These are phyloP conservation scores for Colletotrichum sp. DNA, from an alignment of 2,329 filamentous ascomycete species.

Conservation along the genomic window DNA sequence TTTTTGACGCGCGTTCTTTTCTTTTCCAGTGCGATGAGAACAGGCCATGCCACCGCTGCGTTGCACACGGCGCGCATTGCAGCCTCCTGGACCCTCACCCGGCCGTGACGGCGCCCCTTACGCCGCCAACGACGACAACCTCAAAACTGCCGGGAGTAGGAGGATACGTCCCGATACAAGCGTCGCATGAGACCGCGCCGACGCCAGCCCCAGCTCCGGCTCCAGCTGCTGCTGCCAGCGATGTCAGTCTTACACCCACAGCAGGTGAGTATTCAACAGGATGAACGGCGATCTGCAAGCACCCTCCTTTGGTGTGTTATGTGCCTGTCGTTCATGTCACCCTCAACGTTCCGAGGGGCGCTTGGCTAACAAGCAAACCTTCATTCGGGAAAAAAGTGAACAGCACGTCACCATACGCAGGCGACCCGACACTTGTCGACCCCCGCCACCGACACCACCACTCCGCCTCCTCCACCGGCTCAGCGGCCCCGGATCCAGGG, in stretches of 20 bases:
- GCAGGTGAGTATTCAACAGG: not conserved
- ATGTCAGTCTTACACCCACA: slow-evolving; percentile 9
- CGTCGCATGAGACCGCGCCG: not conserved
- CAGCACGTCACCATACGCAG: not conserved
- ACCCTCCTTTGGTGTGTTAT: not conserved
- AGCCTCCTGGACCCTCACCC: slow-evolving; percentile 20
- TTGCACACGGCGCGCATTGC: slow-evolving; percentile 38
- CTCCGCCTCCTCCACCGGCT: not conserved
- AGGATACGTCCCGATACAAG: not conserved
- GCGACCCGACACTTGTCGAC: not conserved
- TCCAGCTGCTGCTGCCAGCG: not conserved
- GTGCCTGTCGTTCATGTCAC: not conserved
- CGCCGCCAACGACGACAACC: not conserved
- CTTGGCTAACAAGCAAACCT: not conserved
- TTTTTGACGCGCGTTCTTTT: not conserved
- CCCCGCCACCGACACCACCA: not conserved
- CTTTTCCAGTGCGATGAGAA: slow-evolving; percentile 31
- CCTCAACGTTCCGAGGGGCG: not conserved
- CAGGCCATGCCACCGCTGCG: slow-evolving; percentile 38
- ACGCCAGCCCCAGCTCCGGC: not conserved
- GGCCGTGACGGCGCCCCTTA: not conserved
- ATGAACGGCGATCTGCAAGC: not conserved
- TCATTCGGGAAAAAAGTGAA: not conserved
- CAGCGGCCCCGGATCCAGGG: not conserved
- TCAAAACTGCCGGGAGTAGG: not conserved